These are phyloP conservation scores for Xylaria sp. DNA, from an alignment of 2,329 filamentous ascomycete genomes.

Conservation along the genomic window DNA sequence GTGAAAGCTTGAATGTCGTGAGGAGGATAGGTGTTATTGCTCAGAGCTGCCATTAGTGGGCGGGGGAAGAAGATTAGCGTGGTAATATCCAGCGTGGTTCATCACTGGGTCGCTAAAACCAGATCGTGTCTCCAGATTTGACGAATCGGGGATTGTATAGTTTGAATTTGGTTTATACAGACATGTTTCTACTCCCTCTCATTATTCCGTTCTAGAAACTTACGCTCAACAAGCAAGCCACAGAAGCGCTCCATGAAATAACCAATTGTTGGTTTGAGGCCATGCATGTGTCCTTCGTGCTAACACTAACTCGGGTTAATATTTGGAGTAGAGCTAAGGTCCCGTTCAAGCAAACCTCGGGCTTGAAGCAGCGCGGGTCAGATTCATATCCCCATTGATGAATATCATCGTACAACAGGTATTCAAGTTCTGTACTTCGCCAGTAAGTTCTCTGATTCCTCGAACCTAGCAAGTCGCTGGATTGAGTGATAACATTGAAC, in stretches of 20 bases:
- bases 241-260: not conserved
- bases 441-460: not conserved
- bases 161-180: too few species aligned
- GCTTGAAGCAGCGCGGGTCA: not conserved
- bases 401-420: not conserved
- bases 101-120: too few species aligned
- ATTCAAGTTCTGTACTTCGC: not conserved
- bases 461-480: not conserved
- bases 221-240: too few species aligned
- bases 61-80: not conserved
- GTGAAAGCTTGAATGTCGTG: slow-evolving; percentile 36
- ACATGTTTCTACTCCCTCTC: too few species aligned
- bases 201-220: too few species aligned
- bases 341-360: not conserved
- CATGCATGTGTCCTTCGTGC: not conserved
- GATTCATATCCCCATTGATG: not conserved
- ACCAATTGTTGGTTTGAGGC: not conserved
- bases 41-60: slow-evolving; percentile 24
- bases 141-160: not conserved
- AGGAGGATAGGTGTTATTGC: slow-evolving; percentile 19
- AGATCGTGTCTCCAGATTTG: not conserved
- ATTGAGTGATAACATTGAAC: not conserved
- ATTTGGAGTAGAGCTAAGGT: not conserved
- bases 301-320: not conserved
- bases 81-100: too few species aligned